These are phyloP conservation scores for Crepidotus variabilis DNA, from an alignment of 768 basidiomycete species.

Conservation along the genomic window DNA sequence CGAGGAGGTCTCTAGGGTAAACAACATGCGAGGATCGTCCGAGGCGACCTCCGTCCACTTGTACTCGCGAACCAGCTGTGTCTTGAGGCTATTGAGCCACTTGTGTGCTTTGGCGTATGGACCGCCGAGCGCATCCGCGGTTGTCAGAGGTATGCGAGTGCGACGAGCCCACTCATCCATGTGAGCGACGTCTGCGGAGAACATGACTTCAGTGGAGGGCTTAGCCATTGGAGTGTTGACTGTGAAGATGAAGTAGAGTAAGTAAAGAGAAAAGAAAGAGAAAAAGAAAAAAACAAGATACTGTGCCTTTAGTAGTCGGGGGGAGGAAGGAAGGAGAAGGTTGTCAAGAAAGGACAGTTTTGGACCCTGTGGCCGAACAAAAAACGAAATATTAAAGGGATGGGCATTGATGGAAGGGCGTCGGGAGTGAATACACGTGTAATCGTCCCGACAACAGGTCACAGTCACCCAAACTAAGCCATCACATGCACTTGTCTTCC, in stretches of 20 bases:
- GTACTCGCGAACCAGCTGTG: slow-evolving; percentile 61
- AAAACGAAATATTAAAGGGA: slow-evolving; percentile 21
- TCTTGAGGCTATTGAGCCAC: slow-evolving; percentile 64
- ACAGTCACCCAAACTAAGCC: slow-evolving; percentile 11
- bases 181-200: slow-evolving; percentile 74
- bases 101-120: slow-evolving; percentile 80
- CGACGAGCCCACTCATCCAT: slow-evolving; percentile 83
- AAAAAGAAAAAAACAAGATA: slow-evolving; percentile 5
- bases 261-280: slow-evolving; percentile 4
- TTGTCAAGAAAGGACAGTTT: slow-evolving; percentile 12
- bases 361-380: slow-evolving; percentile 20
- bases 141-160: slow-evolving; percentile 78
- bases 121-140: slow-evolving; percentile 75
- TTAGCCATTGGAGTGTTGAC: slow-evolving; percentile 24
- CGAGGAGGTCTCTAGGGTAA: slow-evolving; percentile 73
- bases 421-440: slow-evolving; percentile 78
- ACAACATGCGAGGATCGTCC: slow-evolving; percentile 68
- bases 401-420: slow-evolving; percentile 28
- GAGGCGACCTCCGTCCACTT: slow-evolving; percentile 63
- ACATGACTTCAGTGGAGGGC: slow-evolving; percentile 56
- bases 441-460: slow-evolving; percentile 45
- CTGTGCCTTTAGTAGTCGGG: neutral
- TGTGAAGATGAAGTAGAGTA: slow-evolving; percentile 8
- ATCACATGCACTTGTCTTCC: neutral
- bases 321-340: slow-evolving; percentile 12